Conservation (phyloP, 495 filamentous ascomycete genomes). For the Penicillium paxilli region DNA sequence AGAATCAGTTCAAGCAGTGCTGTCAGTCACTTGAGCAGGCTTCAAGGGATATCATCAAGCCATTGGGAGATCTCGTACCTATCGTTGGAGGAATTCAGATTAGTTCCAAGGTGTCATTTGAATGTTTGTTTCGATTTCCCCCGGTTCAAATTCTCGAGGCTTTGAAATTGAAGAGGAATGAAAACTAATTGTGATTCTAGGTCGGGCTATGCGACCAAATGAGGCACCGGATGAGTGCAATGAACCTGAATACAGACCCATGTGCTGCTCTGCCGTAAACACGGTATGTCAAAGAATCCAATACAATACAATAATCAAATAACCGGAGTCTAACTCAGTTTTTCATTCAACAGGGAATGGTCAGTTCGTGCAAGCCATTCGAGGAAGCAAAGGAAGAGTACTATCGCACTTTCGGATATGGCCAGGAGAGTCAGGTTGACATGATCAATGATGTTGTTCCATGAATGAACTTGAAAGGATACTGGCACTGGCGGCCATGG, state of each 20-base stretch:
- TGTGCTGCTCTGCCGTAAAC: slow-evolving; percentile 30
- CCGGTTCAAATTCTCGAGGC: neutral
- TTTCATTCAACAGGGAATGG: neutral
- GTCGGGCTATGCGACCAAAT: slow-evolving; percentile 19
- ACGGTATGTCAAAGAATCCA: slow-evolving; percentile 13
- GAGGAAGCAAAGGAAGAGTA: slow-evolving; percentile 24
- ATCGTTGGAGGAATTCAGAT: slow-evolving; percentile 22
- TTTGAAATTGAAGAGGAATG: neutral
- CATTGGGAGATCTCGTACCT: slow-evolving; percentile 26
- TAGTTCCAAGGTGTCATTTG: slow-evolving; percentile 24
- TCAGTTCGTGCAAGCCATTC: slow-evolving; percentile 26
- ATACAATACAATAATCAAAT: neutral
- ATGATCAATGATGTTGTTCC: slow-evolving; percentile 20
- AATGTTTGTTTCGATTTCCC: slow-evolving; percentile 27
- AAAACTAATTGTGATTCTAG: slow-evolving; percentile 5
- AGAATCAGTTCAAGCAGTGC: slow-evolving; percentile 29
- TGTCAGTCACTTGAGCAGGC: slow-evolving; percentile 27
- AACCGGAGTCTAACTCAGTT: neutral
- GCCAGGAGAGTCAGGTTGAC: slow-evolving; percentile 11
- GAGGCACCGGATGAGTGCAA: slow-evolving; percentile 21
- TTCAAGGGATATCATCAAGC: slow-evolving; percentile 14
- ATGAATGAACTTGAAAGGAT: neutral
- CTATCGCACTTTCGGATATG: slow-evolving; percentile 15
- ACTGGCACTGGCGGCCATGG: neutral
- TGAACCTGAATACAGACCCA: slow-evolving; percentile 17